Base-by-base conservation (phyloP, 768 basidiomycete genomes). In the Termitomyces sp. region DNA sequence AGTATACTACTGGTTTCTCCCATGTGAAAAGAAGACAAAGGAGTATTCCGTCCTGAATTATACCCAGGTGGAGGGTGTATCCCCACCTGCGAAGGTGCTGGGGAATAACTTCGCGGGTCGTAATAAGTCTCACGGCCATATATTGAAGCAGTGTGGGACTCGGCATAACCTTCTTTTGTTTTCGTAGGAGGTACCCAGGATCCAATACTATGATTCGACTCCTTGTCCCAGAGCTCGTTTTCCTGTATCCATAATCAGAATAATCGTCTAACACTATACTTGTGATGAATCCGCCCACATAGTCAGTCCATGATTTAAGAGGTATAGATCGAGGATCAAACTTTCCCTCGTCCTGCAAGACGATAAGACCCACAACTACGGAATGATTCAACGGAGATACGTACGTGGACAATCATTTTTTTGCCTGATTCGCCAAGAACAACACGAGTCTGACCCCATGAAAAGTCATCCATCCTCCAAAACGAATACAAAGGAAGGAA, bases 401-500 rank as follows among this genome's bases (percentile, higher is more conserved):
- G 48, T 69, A 94, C 93, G 70, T 98, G 95, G 44, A 98, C 86
- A 64, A 98, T 85, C 59, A 98, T 77, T 74, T 96, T 97, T 82
- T 97, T 97, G 18, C 96, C 96, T 32, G 87, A 82, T 73, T 98
- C 96, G 62, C 95, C 94, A 61, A 97, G 73, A 13, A 99, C 94
- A 59, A 95, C 69, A 83, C 92, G 90, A 1, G 94, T 96, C 26
- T 82, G 80, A 81, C 94, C 94, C 93, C 94, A 94, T 0, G 90
- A 92, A 83, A 96, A 97, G 72, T 96, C 94, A 70, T 96, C 95
- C 94, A 98, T 97, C 63, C 77, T 81, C 95, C 94, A 98, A 87
- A 98, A 96, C 6, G 93, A 94, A 70, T 94, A 95, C 13, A 97
- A 76, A 4, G 94, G 95, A 28, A 98, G 82, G 76, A 92, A 81